Base-by-base conservation (phyloP, 441 rosid species). In the Adansonia gregorii region DNA sequence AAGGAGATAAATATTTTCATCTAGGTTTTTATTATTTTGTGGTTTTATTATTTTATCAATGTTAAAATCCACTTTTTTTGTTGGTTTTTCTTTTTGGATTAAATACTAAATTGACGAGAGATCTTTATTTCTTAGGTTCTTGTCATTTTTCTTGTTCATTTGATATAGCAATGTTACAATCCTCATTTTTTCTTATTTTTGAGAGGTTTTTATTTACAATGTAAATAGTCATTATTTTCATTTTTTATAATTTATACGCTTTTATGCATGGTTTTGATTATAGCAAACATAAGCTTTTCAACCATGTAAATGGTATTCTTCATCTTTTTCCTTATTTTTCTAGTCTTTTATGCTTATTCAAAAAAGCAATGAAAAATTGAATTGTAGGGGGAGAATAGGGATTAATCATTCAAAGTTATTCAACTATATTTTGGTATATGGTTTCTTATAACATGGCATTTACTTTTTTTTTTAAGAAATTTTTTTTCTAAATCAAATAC, bases 81-180 rank as follows among this genome's bases (percentile, higher is more conserved):
- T 20, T 39, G 17, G 5, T 41, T 45, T 12, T 78, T 14, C 8
- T 8, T 4, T 58, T 22, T 72, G 39, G 11, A 27, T 39, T 22
- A 43, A 43, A 19, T 31, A 12, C 39, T 49, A 43, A 11, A 4
- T 4, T 27, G 11, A 63, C 11, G 51, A 3, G 17, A 35, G 2
- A 10, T 3, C 51, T 61, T 48, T 71, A 20, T 19, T 19, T 51
- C 52, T 3, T 52, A 15, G 12, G 35, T 43, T 66, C 17, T 35
- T 20, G 24, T 63, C 45, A 76, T 17, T 67, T 67, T 60, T 39
- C 6, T 48, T 74, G 3, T 60, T 73, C 43, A 9, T 20, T 77
- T 17, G 51, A 11, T 19, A 2, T 70, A 48, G 12, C n/a, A 27
- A 56, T 46, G 51, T 19, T 1, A 17, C 20, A 54, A 54, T 8